phyloP scores from a whole-genome alignment of 192 early-diverging fungal species.

The Backusella tuberculispora region DNA sequence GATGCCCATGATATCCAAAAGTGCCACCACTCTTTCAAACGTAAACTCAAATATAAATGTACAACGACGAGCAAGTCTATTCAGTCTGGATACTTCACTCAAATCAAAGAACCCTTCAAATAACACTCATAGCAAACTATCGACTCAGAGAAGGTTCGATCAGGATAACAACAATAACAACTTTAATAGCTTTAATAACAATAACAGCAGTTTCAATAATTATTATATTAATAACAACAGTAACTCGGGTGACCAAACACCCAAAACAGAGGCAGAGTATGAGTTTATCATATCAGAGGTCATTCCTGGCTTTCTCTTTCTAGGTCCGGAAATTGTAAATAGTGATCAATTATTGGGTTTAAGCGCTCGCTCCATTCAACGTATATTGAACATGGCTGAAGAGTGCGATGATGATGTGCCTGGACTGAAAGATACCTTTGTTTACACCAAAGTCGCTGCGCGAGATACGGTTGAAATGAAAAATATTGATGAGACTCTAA shows the following conservation, averaged over 20 bases:
- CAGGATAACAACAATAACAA: neutral
- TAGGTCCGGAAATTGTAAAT: slow-evolving; percentile 68
- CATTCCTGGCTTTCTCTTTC: slow-evolving; percentile 58
- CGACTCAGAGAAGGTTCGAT: slow-evolving; percentile 8
- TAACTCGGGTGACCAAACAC: slow-evolving; percentile 20
- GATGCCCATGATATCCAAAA: slow-evolving; percentile 18
- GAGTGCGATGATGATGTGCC: slow-evolving; percentile 61
- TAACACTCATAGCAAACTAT: neutral
- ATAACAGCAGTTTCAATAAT: neutral
- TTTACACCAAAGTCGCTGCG: slow-evolving; percentile 53
- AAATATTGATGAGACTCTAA: slow-evolving; percentile 65
- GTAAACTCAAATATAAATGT: slow-evolving; percentile 10
- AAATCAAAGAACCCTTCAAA: slow-evolving; percentile 18
- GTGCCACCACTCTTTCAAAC: slow-evolving; percentile 15
- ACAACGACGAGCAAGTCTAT: slow-evolving; percentile 36
- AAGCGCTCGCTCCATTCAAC: slow-evolving; percentile 52
- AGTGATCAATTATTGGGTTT: slow-evolving; percentile 59
- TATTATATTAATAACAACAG: neutral
- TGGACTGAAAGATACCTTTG: slow-evolving; percentile 30
- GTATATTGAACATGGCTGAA: slow-evolving; percentile 77
- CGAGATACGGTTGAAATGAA: slow-evolving; percentile 71
- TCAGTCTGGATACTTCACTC: slow-evolving; percentile 40
- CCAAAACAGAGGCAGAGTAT: slow-evolving; percentile 36
- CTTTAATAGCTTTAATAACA: no score
- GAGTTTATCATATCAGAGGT: slow-evolving; percentile 56